A percentile compares a stretch with the other conserved stretches of the same genome.
Evolutionary conservation across 1,139 yeast species (phyloP).

Genomic region (Protomyces lactucae-debilis): DNA sequence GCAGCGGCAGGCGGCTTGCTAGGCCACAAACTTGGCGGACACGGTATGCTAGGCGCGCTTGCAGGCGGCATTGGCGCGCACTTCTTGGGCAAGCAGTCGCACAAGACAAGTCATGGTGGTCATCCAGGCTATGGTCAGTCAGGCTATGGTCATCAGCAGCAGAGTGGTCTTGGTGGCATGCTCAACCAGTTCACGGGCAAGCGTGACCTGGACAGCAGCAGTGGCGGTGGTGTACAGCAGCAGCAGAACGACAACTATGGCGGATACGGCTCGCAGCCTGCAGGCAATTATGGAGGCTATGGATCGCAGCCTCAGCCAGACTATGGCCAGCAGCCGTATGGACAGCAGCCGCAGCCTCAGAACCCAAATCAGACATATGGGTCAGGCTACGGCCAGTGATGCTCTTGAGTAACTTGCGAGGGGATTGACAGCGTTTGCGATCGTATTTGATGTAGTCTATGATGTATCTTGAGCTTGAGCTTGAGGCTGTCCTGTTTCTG

Average conservation of each 20-base stretch:
- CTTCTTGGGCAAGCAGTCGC: constrained; percentile 10
- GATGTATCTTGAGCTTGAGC: no score
- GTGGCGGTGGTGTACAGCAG: not conserved
- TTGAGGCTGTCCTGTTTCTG: no score
- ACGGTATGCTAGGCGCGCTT: constrained; percentile 20
- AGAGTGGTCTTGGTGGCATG: not conserved
- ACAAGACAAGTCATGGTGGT: not conserved
- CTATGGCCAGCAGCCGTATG: not conserved
- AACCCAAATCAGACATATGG: not conserved
- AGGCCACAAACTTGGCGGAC: constrained; percentile 23
- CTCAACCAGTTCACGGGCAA: not conserved
- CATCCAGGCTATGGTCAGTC: not conserved
- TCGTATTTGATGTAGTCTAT: no score
- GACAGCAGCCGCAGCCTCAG: not conserved
- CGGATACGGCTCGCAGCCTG: not conserved
- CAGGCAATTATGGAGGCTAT: not conserved
- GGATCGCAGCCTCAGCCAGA: not conserved
- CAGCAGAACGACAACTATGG: not conserved
- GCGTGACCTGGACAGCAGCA: not conserved
- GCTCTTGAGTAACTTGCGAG: not conserved
- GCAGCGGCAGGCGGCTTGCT: constrained; percentile 21
- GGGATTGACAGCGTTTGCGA: no score
- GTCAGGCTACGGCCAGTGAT: not conserved
- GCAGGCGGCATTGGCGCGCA: constrained; percentile 26
- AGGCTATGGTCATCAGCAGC: not conserved